Conservation (phyloP, 2,329 filamentous ascomycete genomes). For the Hypoxylon sp. region DNA sequence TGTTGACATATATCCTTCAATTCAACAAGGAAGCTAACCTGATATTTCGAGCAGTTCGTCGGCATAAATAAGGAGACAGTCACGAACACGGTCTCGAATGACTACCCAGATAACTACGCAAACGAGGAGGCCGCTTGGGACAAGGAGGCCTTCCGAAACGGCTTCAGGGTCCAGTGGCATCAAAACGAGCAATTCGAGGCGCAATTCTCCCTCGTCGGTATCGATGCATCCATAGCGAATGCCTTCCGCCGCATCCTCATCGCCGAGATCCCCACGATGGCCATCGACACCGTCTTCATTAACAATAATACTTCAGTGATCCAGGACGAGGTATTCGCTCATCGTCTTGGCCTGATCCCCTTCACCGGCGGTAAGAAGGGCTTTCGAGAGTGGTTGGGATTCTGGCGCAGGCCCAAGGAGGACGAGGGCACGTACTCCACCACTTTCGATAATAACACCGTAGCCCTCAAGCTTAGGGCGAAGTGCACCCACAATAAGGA, state of each 20-base stretch:
- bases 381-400: conserved; percentile 81
- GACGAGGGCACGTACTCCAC: conserved; percentile 72
- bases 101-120: conserved; percentile 91
- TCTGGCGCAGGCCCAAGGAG: conserved; percentile 77
- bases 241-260: conserved; percentile 97
- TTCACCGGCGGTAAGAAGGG: conserved; percentile 84
- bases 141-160: conserved; percentile 76
- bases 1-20: neutral
- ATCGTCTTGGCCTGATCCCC: conserved; percentile 90
- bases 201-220: conserved; percentile 89
- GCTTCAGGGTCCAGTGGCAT: conserved; percentile 84
- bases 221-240: conserved; percentile 94
- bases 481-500: conserved; percentile 84
- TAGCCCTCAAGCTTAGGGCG: conserved; percentile 80
- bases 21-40: conserved; percentile 15
- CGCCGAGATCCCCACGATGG: conserved; percentile 92
- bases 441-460: conserved; percentile 85
- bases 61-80: conserved; percentile 91
- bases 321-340: conserved; percentile 95
- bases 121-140: conserved; percentile 89
- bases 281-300: conserved; percentile 93
- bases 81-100: conserved; percentile 86
- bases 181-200: conserved; percentile 81
- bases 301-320: conserved; percentile 98
- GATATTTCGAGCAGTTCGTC: conserved; percentile 71